These are phyloP conservation scores for Cyberlindnera samutprakarnensis DNA, from an alignment of 805 yeast species.

Conservation along the genomic window DNA sequence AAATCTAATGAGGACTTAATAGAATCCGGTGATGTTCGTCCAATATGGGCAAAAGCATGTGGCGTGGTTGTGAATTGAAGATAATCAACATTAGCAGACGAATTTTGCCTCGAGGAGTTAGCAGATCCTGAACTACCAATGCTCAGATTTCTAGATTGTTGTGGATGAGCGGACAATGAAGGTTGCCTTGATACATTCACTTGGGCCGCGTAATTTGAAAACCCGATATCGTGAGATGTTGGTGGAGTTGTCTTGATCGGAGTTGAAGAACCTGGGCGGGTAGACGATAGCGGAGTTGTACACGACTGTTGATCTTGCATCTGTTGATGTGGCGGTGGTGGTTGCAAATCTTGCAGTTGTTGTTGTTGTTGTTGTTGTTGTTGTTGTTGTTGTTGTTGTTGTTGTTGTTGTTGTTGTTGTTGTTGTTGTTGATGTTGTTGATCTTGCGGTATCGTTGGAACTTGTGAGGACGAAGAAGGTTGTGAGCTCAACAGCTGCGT, in stretches of 20 bases:
- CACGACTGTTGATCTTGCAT: background rate
- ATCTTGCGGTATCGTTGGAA: too few species aligned
- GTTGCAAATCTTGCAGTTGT: background rate
- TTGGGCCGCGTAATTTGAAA: conserved; percentile 2
- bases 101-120: conserved; percentile 23
- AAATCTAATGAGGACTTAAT: too few species aligned
- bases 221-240: conserved; percentile 1
- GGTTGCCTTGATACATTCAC: conserved; percentile 11
- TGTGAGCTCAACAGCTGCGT: conserved; percentile 6
- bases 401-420: conserved; percentile 14
- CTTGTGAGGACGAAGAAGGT: too few species aligned
- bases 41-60: conserved; percentile 5
- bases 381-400: conserved; percentile 14
- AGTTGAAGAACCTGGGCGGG: background rate
- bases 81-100: conserved; percentile 15
- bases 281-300: background rate
- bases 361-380: conserved; percentile 9
- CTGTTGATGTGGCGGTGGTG: conserved; percentile 2
- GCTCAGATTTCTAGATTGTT: conserved; percentile 15
- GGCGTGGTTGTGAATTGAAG: conserved; percentile 21
- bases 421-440: conserved; percentile 5
- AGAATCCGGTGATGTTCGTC: too few species aligned
- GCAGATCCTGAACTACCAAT: conserved; percentile 11
- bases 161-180: conserved; percentile 6
- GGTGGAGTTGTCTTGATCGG: conserved; percentile 3